Base-by-base conservation (phyloP, 2,329 filamentous ascomycete genomes). In the Diaporthe citri region DNA sequence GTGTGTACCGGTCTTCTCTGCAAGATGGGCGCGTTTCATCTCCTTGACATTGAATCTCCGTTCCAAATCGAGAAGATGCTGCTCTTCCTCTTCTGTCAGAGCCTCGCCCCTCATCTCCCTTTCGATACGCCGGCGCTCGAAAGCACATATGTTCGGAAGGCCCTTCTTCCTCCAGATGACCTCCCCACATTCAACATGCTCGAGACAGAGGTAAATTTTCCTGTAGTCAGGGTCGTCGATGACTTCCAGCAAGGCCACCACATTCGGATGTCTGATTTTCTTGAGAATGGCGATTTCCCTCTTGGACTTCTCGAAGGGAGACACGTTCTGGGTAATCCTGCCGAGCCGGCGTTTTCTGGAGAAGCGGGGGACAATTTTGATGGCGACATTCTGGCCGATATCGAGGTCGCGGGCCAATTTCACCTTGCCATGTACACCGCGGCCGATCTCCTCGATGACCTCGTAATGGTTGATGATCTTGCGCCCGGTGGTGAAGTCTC, bases 391-490 rank as follows among this genome's bases (percentile, higher is more conserved):
- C 71, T 94, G 92, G 76, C 90, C 90, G 1, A 91, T 95, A 73
- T 92, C 87, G 60, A 95, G 87, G 82, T 97, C 95, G 72, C 95
- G 91, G 64, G 96, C 97, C 64, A 98, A 89, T 85, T 99, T 99
- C 81, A 99, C 97, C 86, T 98, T 99, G 81, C 97, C 97, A 82
- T 99, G 97, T 80, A 98, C 95, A 69, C 97, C 97, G 75, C 97
- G 93, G 73, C 97, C 97, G 72, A 99, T 94, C 85, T 99, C 97
- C 83, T 97, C 94, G 78, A 98, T 93, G 79, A 99, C 95, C 84
- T 98, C 95, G 85, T 99, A 99, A 82, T 98, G 94, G 81, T 99
- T 99, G 87, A 99, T 97, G 71, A 96, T 89, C 86, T 99, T 99
- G 77, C 97, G 94, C 75, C 97, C 97, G 7, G 96, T 97, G 77